These are phyloP conservation scores for Asterionellopsis glacialis DNA, from an alignment of 108 stramenopile species.

Conservation along the genomic window DNA sequence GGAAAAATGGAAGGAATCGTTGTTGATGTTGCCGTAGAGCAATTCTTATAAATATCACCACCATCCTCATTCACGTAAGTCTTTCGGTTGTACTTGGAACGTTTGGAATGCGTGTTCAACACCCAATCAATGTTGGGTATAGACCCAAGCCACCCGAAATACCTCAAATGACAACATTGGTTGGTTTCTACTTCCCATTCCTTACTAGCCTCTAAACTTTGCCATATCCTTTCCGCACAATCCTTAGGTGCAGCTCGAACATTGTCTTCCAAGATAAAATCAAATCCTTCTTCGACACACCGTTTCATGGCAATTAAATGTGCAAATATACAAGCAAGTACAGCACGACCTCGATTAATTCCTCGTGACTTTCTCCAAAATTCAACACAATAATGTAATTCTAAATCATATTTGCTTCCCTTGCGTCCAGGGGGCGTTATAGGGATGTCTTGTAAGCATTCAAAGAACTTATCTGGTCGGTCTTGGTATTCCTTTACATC, in stretches of 20 bases:
- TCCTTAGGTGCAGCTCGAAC: conserved; percentile 40
- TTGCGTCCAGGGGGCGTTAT: conserved; percentile 40
- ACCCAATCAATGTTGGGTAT: conserved; percentile 70
- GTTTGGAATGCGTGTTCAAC: conserved; percentile 38
- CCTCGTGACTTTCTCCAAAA: conserved; percentile 80
- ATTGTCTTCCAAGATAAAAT: conserved; percentile 88
- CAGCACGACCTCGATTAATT: conserved; percentile 73
- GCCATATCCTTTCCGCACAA: conserved; percentile 59
- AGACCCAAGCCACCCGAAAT: conserved; percentile 82
- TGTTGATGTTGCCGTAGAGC: neutral
- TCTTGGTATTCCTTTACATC: conserved; percentile 22
- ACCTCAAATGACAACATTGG: conserved; percentile 61
- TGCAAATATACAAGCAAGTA: conserved; percentile 75
- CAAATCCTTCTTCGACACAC: conserved; percentile 51
- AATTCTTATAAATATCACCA: no score
- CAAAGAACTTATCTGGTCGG: conserved; percentile 17
- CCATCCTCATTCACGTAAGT: no score
- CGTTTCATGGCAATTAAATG: conserved; percentile 79
- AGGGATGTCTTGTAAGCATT: conserved; percentile 32
- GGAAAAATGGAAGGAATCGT: conserved; percentile 36
- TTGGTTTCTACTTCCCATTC: conserved; percentile 13
- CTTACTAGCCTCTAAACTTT: conserved; percentile 34
- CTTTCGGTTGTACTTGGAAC: neutral
- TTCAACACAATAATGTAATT: conserved; percentile 68
- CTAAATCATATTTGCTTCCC: conserved; percentile 48